These are phyloP conservation scores for Aaosphaeria pasadenensis DNA, from an alignment of 2,329 filamentous ascomycete species.

Conservation along the genomic window DNA sequence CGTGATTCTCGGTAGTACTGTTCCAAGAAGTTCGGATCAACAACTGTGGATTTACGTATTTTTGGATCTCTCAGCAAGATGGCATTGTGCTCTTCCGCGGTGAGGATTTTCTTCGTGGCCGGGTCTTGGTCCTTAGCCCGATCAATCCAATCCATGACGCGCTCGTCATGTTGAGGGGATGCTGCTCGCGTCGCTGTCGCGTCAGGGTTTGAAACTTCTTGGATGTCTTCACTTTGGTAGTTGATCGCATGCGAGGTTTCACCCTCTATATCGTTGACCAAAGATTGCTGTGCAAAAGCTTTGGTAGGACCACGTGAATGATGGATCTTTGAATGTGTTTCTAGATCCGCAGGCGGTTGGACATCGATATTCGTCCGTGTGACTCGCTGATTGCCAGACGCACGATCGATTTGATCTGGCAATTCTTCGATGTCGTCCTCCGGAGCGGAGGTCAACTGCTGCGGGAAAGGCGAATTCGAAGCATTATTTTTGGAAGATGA, in stretches of 20 bases:
- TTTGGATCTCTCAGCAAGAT: constrained; percentile 78
- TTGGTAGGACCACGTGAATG: constrained; percentile 14
- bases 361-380: neutral
- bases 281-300: constrained; percentile 2
- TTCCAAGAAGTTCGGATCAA: constrained; percentile 88
- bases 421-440: constrained; percentile 26
- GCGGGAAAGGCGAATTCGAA: constrained; percentile 21
- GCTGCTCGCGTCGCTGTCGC: constrained; percentile 1
- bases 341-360: constrained; percentile 6
- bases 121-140: constrained; percentile 7
- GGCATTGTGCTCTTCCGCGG: constrained; percentile 90
- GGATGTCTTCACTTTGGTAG: constrained; percentile 16
- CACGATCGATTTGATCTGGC: constrained; percentile 29
- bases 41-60: constrained; percentile 82
- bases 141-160: neutral
- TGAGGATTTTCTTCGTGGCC: constrained; percentile 48
- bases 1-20: constrained; percentile 95
- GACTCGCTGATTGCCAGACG: neutral
- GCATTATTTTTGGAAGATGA: constrained; percentile 24
- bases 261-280: neutral
- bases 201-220: constrained; percentile 1
- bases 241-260: constrained; percentile 19
- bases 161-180: neutral
- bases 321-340: constrained; percentile 30
- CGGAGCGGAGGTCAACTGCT: constrained; percentile 22